phyloP scores from a whole-genome alignment of 257 asterid species.

The Nicotiana tabacum region DNA sequence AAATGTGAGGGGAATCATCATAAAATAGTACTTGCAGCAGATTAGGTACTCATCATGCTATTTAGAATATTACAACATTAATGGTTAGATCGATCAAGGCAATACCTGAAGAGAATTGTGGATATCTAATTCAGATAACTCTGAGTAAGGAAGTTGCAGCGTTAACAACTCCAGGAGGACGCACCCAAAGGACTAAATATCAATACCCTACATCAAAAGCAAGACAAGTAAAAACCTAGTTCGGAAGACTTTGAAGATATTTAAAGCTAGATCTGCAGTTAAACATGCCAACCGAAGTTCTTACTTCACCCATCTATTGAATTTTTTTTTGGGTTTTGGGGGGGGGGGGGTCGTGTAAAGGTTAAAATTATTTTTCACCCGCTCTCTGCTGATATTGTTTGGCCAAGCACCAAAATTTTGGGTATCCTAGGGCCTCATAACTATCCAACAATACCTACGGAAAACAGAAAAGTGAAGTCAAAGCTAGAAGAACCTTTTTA shows the following conservation, averaged over 20 bases:
- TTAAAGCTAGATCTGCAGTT: not conserved
- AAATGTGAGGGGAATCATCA: no score
- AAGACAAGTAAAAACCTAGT: conserved; percentile 6
- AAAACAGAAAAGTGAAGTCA: not conserved
- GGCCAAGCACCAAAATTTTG: not conserved
- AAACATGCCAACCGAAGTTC: not conserved
- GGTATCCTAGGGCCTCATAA: not conserved
- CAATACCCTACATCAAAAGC: conserved; percentile 54
- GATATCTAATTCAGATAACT: conserved; percentile 50
- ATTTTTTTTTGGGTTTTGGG: no score
- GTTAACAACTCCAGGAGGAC: conserved; percentile 77
- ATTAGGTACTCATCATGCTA: no score
- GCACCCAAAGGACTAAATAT: conserved; percentile 92
- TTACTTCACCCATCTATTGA: not conserved
- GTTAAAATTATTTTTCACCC: not conserved
- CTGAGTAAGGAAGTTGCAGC: conserved; percentile 59
- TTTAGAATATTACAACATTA: not conserved
- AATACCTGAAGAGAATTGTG: conserved; percentile 44
- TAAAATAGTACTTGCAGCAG: not conserved
- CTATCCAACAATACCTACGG: not conserved
- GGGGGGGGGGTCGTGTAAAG: not conserved
- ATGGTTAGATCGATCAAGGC: conserved; percentile 7
- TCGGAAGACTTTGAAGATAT: not conserved
- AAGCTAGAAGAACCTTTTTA: not conserved
- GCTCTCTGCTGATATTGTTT: not conserved